These are phyloP conservation scores for Cryptosporidium muris DNA, from an alignment of 169 alveolate genomes.

Conservation along the genomic window DNA sequence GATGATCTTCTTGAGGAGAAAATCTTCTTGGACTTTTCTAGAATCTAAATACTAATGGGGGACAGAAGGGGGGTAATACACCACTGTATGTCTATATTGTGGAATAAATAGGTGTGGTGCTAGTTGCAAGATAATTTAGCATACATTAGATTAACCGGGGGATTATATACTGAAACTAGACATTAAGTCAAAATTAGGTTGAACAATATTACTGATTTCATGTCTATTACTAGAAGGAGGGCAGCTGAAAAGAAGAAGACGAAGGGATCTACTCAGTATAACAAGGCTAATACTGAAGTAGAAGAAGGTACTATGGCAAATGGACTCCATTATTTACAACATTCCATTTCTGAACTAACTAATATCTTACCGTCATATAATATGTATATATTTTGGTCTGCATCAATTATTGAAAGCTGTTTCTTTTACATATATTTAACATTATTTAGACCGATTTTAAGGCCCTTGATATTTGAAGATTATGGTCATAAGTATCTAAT, in stretches of 20 bases:
- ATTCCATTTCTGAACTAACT: background rate
- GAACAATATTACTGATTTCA: background rate
- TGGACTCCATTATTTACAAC: too few relatives aligned
- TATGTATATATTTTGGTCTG: conserved; percentile 17
- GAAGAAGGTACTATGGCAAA: background rate
- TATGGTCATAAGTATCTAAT: conserved; percentile 36
- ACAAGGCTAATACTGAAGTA: conserved; percentile 1
- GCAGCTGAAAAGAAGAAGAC: conserved; percentile 30
- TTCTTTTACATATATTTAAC: conserved; percentile 62
- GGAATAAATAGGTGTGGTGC: too few relatives aligned
- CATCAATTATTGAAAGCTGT: conserved; percentile 53
- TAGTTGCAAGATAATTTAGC: too few relatives aligned
- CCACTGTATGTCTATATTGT: too few relatives aligned
- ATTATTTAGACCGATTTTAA: conserved; percentile 39
- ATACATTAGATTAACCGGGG: too few relatives aligned
- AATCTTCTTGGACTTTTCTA: too few relatives aligned
- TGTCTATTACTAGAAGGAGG: conserved; percentile 68
- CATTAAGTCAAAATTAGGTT: too few relatives aligned
- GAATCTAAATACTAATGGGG: too few relatives aligned
- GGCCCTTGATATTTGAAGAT: conserved; percentile 59
- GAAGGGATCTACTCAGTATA: background rate
- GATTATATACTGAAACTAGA: too few relatives aligned
- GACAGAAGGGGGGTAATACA: too few relatives aligned
- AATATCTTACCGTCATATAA: conserved; percentile 24
- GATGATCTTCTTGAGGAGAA: too few relatives aligned